These are phyloP conservation scores for Penicillium pulvis DNA, from an alignment of 495 filamentous ascomycete species.

Conservation along the genomic window DNA sequence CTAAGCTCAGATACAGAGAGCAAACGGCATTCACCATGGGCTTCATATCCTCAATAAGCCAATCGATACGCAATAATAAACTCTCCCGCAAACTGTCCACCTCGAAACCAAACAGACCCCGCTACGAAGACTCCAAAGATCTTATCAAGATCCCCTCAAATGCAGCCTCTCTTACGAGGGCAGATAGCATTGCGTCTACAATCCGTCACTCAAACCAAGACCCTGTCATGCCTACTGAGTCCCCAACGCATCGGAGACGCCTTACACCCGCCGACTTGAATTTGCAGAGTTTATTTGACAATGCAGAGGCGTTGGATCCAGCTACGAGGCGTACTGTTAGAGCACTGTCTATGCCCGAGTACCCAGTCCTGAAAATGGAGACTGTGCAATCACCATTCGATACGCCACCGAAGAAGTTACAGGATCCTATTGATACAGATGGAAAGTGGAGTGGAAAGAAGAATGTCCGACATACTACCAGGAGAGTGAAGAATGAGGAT, in stretches of 20 bases:
- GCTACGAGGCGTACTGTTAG: constrained; percentile 7
- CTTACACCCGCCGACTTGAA: constrained; percentile 15
- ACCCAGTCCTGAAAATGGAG: constrained; percentile 27
- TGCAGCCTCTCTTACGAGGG: constrained; percentile 12
- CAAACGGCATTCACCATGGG: constrained; percentile 20
- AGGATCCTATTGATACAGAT: constrained; percentile 15
- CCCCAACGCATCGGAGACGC: constrained; percentile 12
- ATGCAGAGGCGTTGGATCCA: constrained; percentile 11
- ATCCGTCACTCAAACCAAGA: constrained; percentile 19
- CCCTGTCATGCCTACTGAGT: constrained; percentile 17
- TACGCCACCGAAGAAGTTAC: constrained; percentile 14
- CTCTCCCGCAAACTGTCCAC: constrained; percentile 22
- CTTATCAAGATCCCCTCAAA: constrained; percentile 25
- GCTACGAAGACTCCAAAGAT: constrained; percentile 27
- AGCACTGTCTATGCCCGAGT: constrained; percentile 19
- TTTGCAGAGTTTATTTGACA: constrained; percentile 22
- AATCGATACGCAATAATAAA: constrained; percentile 20
- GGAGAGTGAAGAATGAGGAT: background rate
- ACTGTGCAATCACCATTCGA: constrained; percentile 15
- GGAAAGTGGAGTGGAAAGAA: constrained; percentile 4
- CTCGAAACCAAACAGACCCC: constrained; percentile 16
- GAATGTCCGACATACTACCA: background rate
- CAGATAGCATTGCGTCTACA: constrained; percentile 20
- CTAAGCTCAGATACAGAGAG: background rate
- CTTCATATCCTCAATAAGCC: constrained; percentile 24